phyloP scores from a whole-genome alignment of 2,329 filamentous ascomycete species.

The Amylocarpus encephaloides region DNA sequence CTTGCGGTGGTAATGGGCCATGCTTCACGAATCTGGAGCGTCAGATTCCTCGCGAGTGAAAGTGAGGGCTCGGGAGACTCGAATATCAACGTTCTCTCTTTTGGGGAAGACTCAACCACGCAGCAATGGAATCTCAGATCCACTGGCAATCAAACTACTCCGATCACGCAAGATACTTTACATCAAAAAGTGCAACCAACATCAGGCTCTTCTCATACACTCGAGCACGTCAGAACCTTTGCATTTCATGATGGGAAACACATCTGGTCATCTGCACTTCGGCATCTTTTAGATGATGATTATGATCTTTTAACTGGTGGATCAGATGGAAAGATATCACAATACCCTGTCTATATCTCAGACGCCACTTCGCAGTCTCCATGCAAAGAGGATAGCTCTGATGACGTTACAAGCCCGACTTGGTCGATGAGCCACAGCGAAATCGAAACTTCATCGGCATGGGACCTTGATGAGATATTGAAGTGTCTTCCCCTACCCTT shows the following conservation, averaged over 20 bases:
- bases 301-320: conserved; percentile 61
- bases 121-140: conserved; percentile 54
- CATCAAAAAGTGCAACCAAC: background rate
- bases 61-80: conserved; percentile 7
- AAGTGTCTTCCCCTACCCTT: background rate
- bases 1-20: conserved; percentile 80
- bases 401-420: too few relatives aligned
- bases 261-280: conserved; percentile 70
- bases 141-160: background rate
- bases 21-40: conserved; percentile 80
- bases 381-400: background rate
- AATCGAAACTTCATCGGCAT: background rate
- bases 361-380: background rate
- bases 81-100: conserved; percentile 58
- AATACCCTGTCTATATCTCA: conserved; percentile 25
- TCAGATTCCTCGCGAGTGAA: conserved; percentile 52
- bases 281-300: background rate
- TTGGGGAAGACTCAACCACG: conserved; percentile 76
- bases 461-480: conserved; percentile 13
- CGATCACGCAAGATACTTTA: background rate
- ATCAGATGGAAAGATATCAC: conserved; percentile 66
- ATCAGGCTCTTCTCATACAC: conserved; percentile 17
- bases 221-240: conserved; percentile 50
- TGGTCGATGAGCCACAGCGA: too few relatives aligned
- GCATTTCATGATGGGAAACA: conserved; percentile 79